phyloP scores from a whole-genome alignment of 2,329 filamentous ascomycete genomes.

The Cladosporium colombiae region DNA sequence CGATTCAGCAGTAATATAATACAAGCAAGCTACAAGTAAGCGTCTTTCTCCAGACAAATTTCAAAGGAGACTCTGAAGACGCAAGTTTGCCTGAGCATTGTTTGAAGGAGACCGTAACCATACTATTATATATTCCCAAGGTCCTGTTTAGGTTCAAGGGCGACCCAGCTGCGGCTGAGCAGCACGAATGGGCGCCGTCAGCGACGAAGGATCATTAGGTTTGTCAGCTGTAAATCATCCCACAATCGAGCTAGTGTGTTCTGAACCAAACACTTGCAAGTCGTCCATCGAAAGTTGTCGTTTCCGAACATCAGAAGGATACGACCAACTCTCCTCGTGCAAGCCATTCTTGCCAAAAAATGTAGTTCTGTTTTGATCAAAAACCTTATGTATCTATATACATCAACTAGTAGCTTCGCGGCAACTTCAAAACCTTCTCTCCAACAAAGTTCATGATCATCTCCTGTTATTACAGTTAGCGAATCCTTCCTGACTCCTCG shows the following conservation, averaged over 20 bases:
- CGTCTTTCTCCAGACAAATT: not conserved
- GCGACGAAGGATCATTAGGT: not conserved
- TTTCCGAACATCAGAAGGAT: not conserved
- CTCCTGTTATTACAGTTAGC: slow-evolving; percentile 48
- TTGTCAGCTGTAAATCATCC: not conserved
- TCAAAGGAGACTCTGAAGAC: no score
- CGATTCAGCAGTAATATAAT: no score
- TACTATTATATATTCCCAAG: not conserved
- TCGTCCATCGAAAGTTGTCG: not conserved
- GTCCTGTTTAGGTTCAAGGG: not conserved
- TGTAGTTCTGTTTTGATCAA: not conserved
- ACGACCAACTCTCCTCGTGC: no score
- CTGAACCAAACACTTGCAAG: not conserved
- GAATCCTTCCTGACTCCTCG: not conserved
- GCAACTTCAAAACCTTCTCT: slow-evolving; percentile 67
- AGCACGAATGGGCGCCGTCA: not conserved
- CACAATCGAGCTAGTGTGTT: not conserved
- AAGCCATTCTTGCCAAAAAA: no score
- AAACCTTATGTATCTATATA: not conserved
- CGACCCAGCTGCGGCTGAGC: not conserved
- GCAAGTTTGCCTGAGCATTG: no score
- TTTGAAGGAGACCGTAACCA: no score
- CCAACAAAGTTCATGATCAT: slow-evolving; percentile 76
- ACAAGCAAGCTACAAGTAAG: not conserved
- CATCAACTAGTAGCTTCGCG: slow-evolving; percentile 62